phyloP scores from a whole-genome alignment of 768 basidiomycete species.

The Boletus vermiculosoides region DNA sequence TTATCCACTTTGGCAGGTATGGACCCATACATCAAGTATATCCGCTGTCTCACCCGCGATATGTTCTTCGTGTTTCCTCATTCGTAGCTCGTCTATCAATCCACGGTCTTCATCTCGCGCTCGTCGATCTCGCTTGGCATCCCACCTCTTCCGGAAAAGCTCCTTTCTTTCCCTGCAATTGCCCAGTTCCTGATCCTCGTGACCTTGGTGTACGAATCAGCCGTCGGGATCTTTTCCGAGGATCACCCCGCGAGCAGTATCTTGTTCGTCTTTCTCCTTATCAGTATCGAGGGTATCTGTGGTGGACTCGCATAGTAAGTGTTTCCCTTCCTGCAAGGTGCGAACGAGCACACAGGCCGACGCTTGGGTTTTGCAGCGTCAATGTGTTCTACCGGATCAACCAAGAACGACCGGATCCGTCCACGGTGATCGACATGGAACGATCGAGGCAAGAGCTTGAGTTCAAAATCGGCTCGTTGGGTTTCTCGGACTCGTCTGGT shows the following conservation, averaged over 20 bases:
- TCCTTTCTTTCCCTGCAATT: constrained; percentile 75
- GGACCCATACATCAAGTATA: constrained; percentile 16
- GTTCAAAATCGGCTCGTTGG: constrained; percentile 89
- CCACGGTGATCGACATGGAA: constrained; percentile 49
- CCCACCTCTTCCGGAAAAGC: constrained; percentile 66
- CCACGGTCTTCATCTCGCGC: constrained; percentile 90
- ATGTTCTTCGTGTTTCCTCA: not conserved
- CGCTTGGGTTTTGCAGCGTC: constrained; percentile 48
- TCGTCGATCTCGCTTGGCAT: constrained; percentile 86
- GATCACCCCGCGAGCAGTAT: constrained; percentile 49
- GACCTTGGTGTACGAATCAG: constrained; percentile 63
- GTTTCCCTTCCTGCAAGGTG: not conserved
- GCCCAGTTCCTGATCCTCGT: constrained; percentile 66
- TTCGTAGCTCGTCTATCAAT: constrained; percentile 75
- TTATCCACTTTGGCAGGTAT: constrained; percentile 92
- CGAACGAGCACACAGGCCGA: not conserved
- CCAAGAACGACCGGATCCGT: constrained; percentile 58
- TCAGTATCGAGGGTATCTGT: constrained; percentile 88
- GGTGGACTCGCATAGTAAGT: constrained; percentile 90
- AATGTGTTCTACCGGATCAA: constrained; percentile 86
- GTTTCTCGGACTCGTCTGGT: constrained; percentile 79
- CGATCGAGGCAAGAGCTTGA: constrained; percentile 74
- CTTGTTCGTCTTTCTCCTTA: constrained; percentile 65
- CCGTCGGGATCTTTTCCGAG: constrained; percentile 59
- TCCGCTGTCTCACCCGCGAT: constrained; percentile 3